Evolutionary conservation across 1,284 basidiomycete species (phyloP), one percentile per base, ranked within the genome.

Genomic region (Cryptococcus sp.): DNA sequence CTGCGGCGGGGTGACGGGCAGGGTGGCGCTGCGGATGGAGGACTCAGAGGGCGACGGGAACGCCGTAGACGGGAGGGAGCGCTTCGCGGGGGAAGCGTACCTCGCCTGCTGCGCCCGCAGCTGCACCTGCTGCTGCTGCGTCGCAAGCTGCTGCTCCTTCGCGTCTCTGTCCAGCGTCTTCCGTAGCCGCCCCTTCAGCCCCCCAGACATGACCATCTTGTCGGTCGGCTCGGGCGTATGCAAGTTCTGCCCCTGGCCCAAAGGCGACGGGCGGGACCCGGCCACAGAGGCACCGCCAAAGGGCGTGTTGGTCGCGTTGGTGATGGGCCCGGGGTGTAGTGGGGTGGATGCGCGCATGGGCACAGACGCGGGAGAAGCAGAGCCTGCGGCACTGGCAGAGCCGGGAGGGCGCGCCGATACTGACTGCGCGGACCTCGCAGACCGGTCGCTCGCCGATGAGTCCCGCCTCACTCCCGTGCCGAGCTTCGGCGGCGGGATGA

Each of bases 111-210:
- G 71, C 55, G n/a, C n/a, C n/a, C 70, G 60, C 3, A 62, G 52
- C n/a, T 66, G 40, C 40, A 7, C 20, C 20, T 42, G 40, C 20
- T 42, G 40, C 40, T 42, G 16, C n/a, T 33, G n/a, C 4, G 16
- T 12, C 20, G 40, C 40, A 12, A 53, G 42, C 44, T 60, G 49
- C 45, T 64, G 52, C 52, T 56, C 71, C 55, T 71, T 62, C 5
- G 61, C 54, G 18, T 67, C 64, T 59, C 69, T 69, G 50, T 64
- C 64, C 18, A 91, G 80, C 5, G 86, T 87, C 40, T 88, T 84
- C 48, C 87, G 84, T 50, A 92, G 74, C 40, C 88, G 81, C 46
- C 85, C 85, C 73, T 90, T 91, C 62, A 91, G 80, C 0, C 89
- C 87, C 13, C 63, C 68, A 38, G 56, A 59, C 52, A 66, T 75